Evolutionary conservation across 305 asterid species (phyloP).

Genomic region (Fraxinus xanthoxyloides): DNA sequence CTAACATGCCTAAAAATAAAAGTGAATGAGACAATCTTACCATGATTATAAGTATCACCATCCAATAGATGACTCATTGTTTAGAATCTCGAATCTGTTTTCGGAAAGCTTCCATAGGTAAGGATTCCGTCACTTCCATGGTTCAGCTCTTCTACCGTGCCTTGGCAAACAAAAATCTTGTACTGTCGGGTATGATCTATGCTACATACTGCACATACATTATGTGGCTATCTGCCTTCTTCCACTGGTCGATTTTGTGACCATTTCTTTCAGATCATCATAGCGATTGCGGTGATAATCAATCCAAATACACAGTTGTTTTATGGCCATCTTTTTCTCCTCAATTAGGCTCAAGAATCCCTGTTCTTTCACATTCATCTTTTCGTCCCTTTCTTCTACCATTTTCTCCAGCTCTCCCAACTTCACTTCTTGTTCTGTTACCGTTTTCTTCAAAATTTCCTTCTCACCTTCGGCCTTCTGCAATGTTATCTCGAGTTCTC

Average conservation of each 20-base stretch:
- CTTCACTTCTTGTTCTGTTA: slow-evolving; percentile 47
- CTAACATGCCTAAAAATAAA: not conserved
- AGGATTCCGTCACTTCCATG: not conserved
- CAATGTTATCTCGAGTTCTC: slow-evolving; percentile 35
- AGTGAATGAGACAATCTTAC: not conserved
- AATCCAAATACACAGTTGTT: slow-evolving; percentile 65
- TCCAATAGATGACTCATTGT: not conserved
- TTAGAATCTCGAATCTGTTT: not conserved
- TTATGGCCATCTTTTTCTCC: slow-evolving; percentile 84
- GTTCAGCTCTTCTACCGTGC: not conserved
- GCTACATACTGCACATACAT: not conserved
- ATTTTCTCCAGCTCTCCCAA: slow-evolving; percentile 39
- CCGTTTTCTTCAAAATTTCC: slow-evolving; percentile 29
- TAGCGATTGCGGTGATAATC: slow-evolving; percentile 74
- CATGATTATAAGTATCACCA: not conserved
- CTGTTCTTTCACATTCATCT: slow-evolving; percentile 43
- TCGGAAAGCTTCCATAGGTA: not conserved
- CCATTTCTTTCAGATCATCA: slow-evolving; percentile 57
- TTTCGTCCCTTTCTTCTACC: slow-evolving; percentile 37
- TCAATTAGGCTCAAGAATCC: slow-evolving; percentile 41
- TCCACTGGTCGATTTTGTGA: slow-evolving; percentile 47
- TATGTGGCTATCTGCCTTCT: slow-evolving; percentile 51
- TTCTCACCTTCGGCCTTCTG: slow-evolving; percentile 44
- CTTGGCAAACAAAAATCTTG: not conserved
- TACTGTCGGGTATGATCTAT: not conserved